Base-by-base conservation (phyloP, 140 eudicot genomes). In the Bidens hawaiensis region DNA sequence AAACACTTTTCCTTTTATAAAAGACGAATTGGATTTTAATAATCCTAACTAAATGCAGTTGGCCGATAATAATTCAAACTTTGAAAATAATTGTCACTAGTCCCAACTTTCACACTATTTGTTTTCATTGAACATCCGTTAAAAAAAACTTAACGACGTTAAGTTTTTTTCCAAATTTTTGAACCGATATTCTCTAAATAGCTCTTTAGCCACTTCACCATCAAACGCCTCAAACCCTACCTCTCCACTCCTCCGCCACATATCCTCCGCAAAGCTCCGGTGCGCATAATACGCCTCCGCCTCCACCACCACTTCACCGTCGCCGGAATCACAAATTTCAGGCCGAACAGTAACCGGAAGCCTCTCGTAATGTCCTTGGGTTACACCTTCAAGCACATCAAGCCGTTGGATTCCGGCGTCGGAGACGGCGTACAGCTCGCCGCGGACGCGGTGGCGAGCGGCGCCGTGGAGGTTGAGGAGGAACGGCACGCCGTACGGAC, bases 241-340 rank as follows among this genome's bases (percentile, higher is more conserved):
- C 69, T 58, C 72, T 3, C 94, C 94, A 23, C 64, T 58, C 75
- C 76, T 81, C 76, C 63, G 69, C 97, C 97, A 90, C 82, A 90
- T 19, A 16, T 64, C 82, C 81, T 71, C 84, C 62, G 94, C 90
- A 28, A 81, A 90, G 24, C 77, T 78, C 59, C 76, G 60, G 61
- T 83, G 88, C 7, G 79, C 95, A 47, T 65, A 90, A 70, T 90
- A 90, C 40, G 90, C 97, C 76, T 82, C 88, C 7, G 78, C 82
- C 45, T 16, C 62, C 18, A 62, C 68, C 62, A 22, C 68, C 25
- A 28, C 24, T 0, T 49, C 83, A 14, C 69, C 80, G 22, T 53
- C 78, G 0, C 38, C 69, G 13, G 61, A 71, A 34, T 69, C n/a
- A 83, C 77, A 10, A n/a, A n/a, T n/a, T n/a, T n/a, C n/a, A n/a